Evolutionary conservation across 257 asterid genomes (phyloP).

Genomic region (Voacanga thouarsii): DNA sequence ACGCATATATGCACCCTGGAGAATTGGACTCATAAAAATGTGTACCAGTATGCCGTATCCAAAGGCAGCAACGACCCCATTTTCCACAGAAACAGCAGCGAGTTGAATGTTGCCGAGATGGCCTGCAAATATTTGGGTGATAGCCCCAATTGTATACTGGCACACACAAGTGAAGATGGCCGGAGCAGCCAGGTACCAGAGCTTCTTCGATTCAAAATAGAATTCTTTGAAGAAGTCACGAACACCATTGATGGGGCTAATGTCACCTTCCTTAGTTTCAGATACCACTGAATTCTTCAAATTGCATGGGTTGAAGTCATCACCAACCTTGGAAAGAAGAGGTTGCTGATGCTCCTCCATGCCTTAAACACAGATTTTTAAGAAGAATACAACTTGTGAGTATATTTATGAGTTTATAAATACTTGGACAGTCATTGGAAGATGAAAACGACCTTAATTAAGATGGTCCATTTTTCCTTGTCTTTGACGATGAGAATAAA

Average conservation of each 20-base stretch:
- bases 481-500: no score
- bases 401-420: no score
- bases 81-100: constrained; percentile 62
- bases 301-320: background rate
- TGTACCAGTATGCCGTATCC: constrained; percentile 51
- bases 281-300: background rate
- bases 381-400: no score
- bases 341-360: background rate
- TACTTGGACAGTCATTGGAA: no score
- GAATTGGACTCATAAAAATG: background rate
- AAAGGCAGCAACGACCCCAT: constrained; percentile 53
- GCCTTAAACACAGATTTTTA: background rate
- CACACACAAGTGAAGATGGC: constrained; percentile 59
- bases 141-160: constrained; percentile 50
- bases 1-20: background rate
- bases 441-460: no score
- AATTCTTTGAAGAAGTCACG: constrained; percentile 30
- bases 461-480: no score
- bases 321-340: background rate
- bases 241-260: constrained; percentile 31
- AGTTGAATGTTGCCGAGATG: constrained; percentile 51
- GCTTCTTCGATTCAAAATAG: constrained; percentile 34
- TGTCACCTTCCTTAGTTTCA: constrained; percentile 18
- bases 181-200: constrained; percentile 64
- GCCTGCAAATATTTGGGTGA: constrained; percentile 53